Evolutionary conservation across 2,329 filamentous ascomycete genomes (phyloP), one percentile per base, ranked within the genome.

Genomic region (Fusarium bulbicola): DNA sequence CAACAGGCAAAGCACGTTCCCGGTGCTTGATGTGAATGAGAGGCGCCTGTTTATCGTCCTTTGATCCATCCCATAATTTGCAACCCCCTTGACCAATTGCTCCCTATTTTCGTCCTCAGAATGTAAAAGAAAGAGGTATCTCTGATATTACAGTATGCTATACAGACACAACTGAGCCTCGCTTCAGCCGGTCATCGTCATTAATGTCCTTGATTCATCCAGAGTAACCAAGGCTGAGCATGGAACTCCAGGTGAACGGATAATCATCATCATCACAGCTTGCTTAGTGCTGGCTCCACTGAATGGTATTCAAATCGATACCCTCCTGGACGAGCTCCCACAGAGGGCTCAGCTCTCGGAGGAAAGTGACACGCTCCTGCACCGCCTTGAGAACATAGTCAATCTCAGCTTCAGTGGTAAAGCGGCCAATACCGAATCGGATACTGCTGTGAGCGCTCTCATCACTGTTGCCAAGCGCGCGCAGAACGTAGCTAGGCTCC

Each of bases 281-380:
- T 45, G 12, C 67, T 89, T 86, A 98, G 83, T 99, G 96, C 86
- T 98, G 95, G 81, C 93, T 97, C 96, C 96, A 99, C 84, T 99
- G 92, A 79, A 99, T 99, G 47, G 94, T 97, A 84, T 97, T 93
- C 76, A 99, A 85, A 80, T 97, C 96, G 73, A 99, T 90, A 21
- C 96, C 96, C 82, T 99, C 96, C 84, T 99, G 96, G 18, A 99
- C 96, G 74, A 99, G 85, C 84, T 99, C 96, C 96, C 96, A 99
- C 64, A 99, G 85, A 43, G 96, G 96, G 81, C 95, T 98, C 75
- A 99, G 86, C 85, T 99, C 96, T 77, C 96, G 91, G 78, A 99
- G 86, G 87, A 98, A 98, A 21, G 91, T 92, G 47, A 99, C 96
- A 59, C 96, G 90, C 81, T 97, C 94, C 81, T 89, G 90, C 2